Evolutionary conservation across 768 basidiomycete genomes (phyloP).

Genomic region (Lactarius pseudohatsudake): DNA sequence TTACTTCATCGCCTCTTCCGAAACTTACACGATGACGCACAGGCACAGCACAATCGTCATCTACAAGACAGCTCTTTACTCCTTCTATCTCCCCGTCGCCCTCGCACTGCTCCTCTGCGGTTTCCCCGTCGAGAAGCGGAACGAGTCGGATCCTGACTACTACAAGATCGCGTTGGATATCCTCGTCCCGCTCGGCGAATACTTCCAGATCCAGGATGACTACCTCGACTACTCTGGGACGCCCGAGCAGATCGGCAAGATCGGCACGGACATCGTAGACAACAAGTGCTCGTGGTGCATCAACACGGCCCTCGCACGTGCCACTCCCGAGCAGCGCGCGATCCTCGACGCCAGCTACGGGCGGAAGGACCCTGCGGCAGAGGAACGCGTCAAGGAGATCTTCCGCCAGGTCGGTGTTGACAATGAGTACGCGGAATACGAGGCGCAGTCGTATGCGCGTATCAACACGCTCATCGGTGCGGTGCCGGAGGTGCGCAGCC

Average conservation of each 20-base stretch:
- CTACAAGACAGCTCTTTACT: constrained; percentile 98
- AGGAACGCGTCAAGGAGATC: constrained; percentile 63
- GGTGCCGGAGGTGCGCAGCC: constrained; percentile 58
- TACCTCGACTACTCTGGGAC: constrained; percentile 91
- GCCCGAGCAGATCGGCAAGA: constrained; percentile 91
- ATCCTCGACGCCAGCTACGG: constrained; percentile 71
- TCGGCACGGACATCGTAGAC: constrained; percentile 97
- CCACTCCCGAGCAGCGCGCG: constrained; percentile 53
- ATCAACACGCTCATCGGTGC: constrained; percentile 68
- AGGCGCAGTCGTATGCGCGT: constrained; percentile 66
- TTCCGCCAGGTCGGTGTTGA: constrained; percentile 71
- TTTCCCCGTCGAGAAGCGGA: constrained; percentile 53
- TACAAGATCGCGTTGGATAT: constrained; percentile 79
- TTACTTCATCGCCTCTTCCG: neutral
- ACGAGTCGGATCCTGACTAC: constrained; percentile 49
- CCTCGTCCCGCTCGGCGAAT: constrained; percentile 90
- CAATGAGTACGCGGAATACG: constrained; percentile 71
- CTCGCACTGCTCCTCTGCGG: constrained; percentile 82
- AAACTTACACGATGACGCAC: neutral
- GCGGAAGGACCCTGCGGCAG: constrained; percentile 52
- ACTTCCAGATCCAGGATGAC: constrained; percentile 99
- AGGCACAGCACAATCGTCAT: constrained; percentile 92
- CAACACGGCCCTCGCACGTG: constrained; percentile 74
- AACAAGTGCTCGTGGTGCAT: constrained; percentile 99
- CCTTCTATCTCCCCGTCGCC: constrained; percentile 97